Base-by-base conservation (phyloP, 2,329 filamentous ascomycete species). In the Talaromyces rugulosus region DNA sequence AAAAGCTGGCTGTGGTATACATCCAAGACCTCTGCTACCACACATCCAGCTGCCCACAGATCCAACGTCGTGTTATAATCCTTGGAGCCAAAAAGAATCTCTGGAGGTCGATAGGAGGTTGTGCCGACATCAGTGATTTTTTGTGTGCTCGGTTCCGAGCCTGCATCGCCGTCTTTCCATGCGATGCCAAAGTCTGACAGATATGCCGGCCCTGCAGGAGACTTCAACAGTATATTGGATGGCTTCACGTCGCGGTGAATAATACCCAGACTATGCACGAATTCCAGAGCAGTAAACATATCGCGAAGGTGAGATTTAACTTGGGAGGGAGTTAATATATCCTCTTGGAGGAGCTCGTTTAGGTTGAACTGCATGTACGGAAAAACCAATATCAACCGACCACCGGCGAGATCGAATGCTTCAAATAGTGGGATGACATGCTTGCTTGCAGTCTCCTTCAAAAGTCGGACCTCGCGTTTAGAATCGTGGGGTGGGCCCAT, bases 61-160 rank as follows among this genome's bases (percentile, higher is more conserved):
- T 99, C 95, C 2, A 98, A 82, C 8, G 85, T 81, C 0, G 84
- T 74, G 2, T 83, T 85, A 71, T 99, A 99, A 0, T 81, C 78
- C 56, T 83, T 86, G 73, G 93, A 83, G 0, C 92, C 95, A 72
- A 99, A 98, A 6, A 99, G 81, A 0, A 93, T 85, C 71, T 99
- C 96, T 0, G 95, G 95, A 0, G 94, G 85, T 23, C 96, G 87
- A 77, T 99, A 99, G 56, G 90, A 86, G 0, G 93, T 94, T 1
- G 94, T 98, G 40, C 95, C 95, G 30, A 99, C 90, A 73, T 99
- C 96, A 7, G 95, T 88, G 58, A 96, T 89, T 76, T 98, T 98
- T 60, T 81, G 70, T 59, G 85, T 73, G 8, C 80, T 71, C 1
- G 86, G 80, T 72, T 99, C 95, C 14, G 85, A 83, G 3, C 78